Percentiles rank a stretch among this genome's conserved stretches.
Evolutionary conservation across 495 filamentous ascomycete genomes (phyloP).

Genomic region (Collariella sp.): DNA sequence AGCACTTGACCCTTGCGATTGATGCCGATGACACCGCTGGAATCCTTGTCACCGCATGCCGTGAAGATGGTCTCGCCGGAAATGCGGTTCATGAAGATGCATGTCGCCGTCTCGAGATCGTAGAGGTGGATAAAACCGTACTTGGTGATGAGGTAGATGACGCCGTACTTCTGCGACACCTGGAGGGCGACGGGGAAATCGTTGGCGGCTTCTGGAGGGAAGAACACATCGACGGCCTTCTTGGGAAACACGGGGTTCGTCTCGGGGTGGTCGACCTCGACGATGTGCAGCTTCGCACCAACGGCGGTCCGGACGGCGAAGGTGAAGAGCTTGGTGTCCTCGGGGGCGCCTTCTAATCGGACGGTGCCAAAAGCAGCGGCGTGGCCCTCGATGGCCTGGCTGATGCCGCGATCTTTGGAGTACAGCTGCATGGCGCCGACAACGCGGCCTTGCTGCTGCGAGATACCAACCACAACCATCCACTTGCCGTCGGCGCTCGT

Average conservation of each 20-base stretch:
- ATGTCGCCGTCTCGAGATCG: conserved; percentile 92
- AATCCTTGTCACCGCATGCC: conserved; percentile 74
- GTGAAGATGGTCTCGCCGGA: conserved; percentile 99
- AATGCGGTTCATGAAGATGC: conserved; percentile 99
- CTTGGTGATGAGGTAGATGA: conserved; percentile 96
- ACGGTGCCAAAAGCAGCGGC: conserved; percentile 91
- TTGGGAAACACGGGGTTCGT: conserved; percentile 82
- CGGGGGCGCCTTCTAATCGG: conserved; percentile 74
- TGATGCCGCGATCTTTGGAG: conserved; percentile 90
- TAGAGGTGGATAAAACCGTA: conserved; percentile 99
- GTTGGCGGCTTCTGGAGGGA: conserved; percentile 85
- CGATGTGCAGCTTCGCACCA: conserved; percentile 93
- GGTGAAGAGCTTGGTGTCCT: conserved; percentile 91
- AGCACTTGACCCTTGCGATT: conserved; percentile 97
- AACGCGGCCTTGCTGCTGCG: conserved; percentile 83
- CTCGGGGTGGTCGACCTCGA: conserved; percentile 90
- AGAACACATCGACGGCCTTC: conserved; percentile 95
- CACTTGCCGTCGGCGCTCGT: conserved; percentile 93
- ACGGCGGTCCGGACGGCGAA: conserved; percentile 84
- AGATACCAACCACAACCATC: conserved; percentile 97
- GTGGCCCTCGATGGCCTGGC: conserved; percentile 95
- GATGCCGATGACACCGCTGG: conserved; percentile 82
- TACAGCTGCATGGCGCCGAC: conserved; percentile 95
- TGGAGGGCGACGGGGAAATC: conserved; percentile 99
- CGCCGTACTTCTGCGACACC: conserved; percentile 86